Conservation (phyloP, 148 eudicot genomes). For the Fagopyrum esculentum region DNA sequence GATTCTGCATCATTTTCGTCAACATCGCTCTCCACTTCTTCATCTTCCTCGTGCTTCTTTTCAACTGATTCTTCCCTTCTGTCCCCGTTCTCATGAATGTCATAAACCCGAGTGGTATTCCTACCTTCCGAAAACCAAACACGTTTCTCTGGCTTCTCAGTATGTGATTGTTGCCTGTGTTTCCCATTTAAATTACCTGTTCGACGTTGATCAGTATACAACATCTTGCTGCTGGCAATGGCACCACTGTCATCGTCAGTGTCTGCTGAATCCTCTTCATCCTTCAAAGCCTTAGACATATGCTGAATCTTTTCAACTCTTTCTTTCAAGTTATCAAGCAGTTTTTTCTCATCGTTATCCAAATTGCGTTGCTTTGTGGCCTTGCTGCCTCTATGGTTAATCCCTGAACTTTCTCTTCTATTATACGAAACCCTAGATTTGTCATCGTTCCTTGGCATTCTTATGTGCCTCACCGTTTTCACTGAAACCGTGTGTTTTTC, state of each 20-base stretch:
- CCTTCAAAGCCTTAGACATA: conserved; percentile 30
- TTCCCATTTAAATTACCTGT: conserved; percentile 23
- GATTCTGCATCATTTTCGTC: conserved; percentile 22
- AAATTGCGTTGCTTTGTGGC: conserved; percentile 18
- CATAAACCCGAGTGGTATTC: conserved; percentile 31
- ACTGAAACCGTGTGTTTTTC: conserved; percentile 33
- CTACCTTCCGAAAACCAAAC: conserved; percentile 66
- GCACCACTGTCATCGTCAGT: conserved; percentile 21
- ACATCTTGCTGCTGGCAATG: conserved; percentile 20
- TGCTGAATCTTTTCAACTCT: conserved; percentile 40
- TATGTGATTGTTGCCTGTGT: conserved; percentile 22
- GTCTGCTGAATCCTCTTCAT: conserved; percentile 34
- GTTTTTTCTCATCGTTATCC: conserved; percentile 24
- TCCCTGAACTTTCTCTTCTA: conserved; percentile 1
- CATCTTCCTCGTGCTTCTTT: conserved; percentile 27
- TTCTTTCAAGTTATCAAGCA: conserved; percentile 34
- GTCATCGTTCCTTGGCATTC: conserved; percentile 26
- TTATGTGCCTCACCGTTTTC: conserved; percentile 32
- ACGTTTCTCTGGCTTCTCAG: conserved; percentile 45
- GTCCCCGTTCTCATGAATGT: conserved; percentile 34
- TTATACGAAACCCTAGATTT: conserved; percentile 24
- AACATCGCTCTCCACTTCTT: conserved; percentile 28
- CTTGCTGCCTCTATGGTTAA: background rate
- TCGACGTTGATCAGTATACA: conserved; percentile 16
- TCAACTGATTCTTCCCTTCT: conserved; percentile 34